Percentiles rank a stretch among this genome's conserved stretches.
Evolutionary conservation across 1,284 basidiomycete species (phyloP).

Genomic region (Moesziomyces sp.): DNA sequence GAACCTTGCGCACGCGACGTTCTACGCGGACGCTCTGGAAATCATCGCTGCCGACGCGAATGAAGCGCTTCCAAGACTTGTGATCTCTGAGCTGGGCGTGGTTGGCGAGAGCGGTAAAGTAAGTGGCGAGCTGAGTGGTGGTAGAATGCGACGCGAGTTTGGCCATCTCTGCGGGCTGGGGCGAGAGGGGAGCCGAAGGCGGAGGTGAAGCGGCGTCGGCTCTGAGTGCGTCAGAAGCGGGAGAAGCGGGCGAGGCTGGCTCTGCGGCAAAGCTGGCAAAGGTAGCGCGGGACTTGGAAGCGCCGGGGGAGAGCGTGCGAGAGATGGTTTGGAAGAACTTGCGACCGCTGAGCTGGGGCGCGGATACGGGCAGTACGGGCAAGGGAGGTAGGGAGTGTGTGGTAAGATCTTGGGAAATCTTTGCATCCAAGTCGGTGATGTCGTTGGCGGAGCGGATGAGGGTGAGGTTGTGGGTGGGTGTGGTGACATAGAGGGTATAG

Average conservation of each 20-base stretch:
- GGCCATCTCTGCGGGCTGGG: conserved; percentile 13
- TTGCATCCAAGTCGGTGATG: conserved; percentile 79
- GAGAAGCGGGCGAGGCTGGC: conserved; percentile 34
- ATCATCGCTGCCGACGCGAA: conserved; percentile 83
- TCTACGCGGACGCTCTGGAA: conserved; percentile 85
- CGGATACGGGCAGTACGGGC: conserved; percentile 28
- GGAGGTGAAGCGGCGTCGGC: conserved; percentile 26
- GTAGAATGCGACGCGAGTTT: conserved; percentile 38
- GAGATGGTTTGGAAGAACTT: conserved; percentile 58
- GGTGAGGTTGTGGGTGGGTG: conserved; percentile 86
- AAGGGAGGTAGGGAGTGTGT: conserved; percentile 24
- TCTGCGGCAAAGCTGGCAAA: conserved; percentile 35
- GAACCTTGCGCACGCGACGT: conserved; percentile 84
- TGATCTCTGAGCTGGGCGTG: conserved; percentile 74
- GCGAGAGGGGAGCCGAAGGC: conserved; percentile 42
- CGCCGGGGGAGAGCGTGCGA: conserved; percentile 52
- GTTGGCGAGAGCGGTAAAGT: conserved; percentile 81
- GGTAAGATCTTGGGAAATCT: conserved; percentile 70
- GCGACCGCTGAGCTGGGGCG: conserved; percentile 38
- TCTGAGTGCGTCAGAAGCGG: conserved; percentile 9
- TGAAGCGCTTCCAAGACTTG: conserved; percentile 84
- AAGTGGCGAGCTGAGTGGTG: conserved; percentile 74
- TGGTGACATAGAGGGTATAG: conserved; percentile 70
- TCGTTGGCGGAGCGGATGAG: conserved; percentile 80
- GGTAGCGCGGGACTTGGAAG: conserved; percentile 22